phyloP scores from a whole-genome alignment of 75 land plant genomes.

The Gnetum montanum region DNA sequence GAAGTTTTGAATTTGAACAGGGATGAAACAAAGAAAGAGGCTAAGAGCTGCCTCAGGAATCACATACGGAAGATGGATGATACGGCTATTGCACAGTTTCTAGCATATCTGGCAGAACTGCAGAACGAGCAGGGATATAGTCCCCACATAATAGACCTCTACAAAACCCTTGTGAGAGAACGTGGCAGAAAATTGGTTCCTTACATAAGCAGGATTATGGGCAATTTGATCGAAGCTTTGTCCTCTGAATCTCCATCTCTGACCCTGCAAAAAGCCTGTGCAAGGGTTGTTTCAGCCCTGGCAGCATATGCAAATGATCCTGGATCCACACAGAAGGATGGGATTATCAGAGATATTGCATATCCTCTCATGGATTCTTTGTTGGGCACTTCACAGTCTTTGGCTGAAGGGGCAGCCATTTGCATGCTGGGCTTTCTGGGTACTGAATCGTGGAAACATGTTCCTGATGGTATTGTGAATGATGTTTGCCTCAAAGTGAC shows the following conservation, averaged over 20 bases:
- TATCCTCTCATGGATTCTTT: constrained; percentile 57
- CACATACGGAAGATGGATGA: constrained; percentile 47
- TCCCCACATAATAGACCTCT: constrained; percentile 63
- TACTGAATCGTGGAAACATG: constrained; percentile 74
- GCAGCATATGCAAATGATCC: constrained; percentile 77
- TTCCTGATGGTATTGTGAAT: constrained; percentile 53
- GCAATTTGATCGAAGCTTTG: constrained; percentile 42
- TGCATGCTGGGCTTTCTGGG: constrained; percentile 88
- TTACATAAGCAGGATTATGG: constrained; percentile 64
- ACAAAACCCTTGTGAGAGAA: constrained; percentile 65
- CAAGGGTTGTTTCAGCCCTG: constrained; percentile 66
- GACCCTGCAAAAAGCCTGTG: constrained; percentile 82
- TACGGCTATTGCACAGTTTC: constrained; percentile 38
- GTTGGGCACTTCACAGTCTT: constrained; percentile 48
- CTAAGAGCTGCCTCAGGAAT: constrained; percentile 39
- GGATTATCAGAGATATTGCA: constrained; percentile 48
- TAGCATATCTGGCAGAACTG: constrained; percentile 55
- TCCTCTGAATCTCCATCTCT: constrained; percentile 59
- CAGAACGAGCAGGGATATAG: constrained; percentile 37
- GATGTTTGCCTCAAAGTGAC: constrained; percentile 49
- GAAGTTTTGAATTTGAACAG: constrained; percentile 48
- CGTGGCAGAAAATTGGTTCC: constrained; percentile 79
- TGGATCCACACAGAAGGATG: constrained; percentile 36
- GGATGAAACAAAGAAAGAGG: constrained; percentile 35
- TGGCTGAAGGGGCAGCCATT: constrained; percentile 73